Evolutionary conservation across 768 basidiomycete species (phyloP).

Genomic region (Lentinula raphanica): DNA sequence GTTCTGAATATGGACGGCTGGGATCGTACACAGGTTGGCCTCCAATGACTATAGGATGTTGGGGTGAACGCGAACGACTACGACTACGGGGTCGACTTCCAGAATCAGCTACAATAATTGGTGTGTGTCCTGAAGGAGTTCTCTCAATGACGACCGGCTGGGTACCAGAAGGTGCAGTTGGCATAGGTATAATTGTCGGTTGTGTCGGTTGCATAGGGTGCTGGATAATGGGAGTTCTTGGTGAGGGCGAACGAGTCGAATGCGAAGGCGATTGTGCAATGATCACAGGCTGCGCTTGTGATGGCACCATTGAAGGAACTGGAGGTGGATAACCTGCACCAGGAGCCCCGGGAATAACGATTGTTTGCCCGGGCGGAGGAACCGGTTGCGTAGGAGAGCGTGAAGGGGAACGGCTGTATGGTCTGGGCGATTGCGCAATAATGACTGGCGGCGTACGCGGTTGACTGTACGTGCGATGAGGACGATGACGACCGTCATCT

Average conservation of each 20-base stretch:
- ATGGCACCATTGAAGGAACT: neutral
- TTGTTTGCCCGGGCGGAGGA: neutral
- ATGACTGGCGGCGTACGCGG: conserved; percentile 3
- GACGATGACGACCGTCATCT: neutral
- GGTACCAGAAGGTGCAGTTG: neutral
- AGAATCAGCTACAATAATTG: conserved; percentile 9
- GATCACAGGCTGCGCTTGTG: neutral
- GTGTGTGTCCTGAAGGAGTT: neutral
- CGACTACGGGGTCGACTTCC: conserved; percentile 16
- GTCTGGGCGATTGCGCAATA: conserved; percentile 1
- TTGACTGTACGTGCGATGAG: neutral
- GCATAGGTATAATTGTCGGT: neutral
- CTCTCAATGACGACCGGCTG: neutral
- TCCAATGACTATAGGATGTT: neutral
- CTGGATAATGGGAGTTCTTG: neutral
- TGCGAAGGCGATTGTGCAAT: neutral
- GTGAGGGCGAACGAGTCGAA: neutral
- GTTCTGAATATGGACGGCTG: neutral
- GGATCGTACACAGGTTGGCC: neutral
- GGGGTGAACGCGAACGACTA: conserved; percentile 4
- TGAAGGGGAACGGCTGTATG: conserved; percentile 13
- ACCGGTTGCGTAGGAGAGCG: conserved; percentile 4
- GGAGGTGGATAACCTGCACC: neutral
- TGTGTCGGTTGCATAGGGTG: neutral
- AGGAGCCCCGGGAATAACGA: neutral